Percentiles rank a stretch among this genome's conserved stretches.
These are phyloP conservation scores for Lagerstroemia speciosa DNA, from an alignment of 345 rosid genomes.

Conservation along the genomic window DNA sequence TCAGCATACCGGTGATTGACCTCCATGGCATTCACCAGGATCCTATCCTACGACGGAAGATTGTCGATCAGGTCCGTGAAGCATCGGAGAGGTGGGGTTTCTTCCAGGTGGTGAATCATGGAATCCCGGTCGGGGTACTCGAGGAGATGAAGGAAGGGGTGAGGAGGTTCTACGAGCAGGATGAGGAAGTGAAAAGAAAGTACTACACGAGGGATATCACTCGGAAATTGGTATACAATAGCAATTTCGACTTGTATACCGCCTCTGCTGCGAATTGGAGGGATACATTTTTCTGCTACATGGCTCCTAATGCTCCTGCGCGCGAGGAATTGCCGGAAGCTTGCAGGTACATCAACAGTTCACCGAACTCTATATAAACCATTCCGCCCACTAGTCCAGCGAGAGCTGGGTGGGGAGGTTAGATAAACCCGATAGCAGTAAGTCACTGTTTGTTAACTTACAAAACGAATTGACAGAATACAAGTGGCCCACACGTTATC, in stretches of 20 bases:
- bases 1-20: slow-evolving; percentile 12
- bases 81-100: slow-evolving; percentile 20
- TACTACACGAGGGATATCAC: slow-evolving; percentile 13
- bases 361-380: too few species aligned
- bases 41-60: neutral
- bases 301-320: slow-evolving; percentile 11
- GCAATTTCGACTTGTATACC: slow-evolving; percentile 14
- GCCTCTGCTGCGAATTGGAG: slow-evolving; percentile 20
- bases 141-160: slow-evolving; percentile 11
- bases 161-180: slow-evolving; percentile 17
- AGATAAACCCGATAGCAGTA: too few species aligned
- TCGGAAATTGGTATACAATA: slow-evolving; percentile 3
- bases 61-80: neutral
- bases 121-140: slow-evolving; percentile 10
- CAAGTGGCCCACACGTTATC: too few species aligned
- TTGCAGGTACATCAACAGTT: slow-evolving; percentile 10
- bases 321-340: slow-evolving; percentile 14
- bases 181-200: slow-evolving; percentile 14
- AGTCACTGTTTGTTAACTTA: too few species aligned
- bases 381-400: too few species aligned
- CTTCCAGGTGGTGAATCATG: slow-evolving; percentile 20
- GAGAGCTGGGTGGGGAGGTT: too few species aligned
- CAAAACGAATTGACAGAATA: too few species aligned
- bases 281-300: slow-evolving; percentile 10
- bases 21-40: neutral